Evolutionary conservation across 306 rosid genomes (phyloP), one percentile per base, ranked within the genome.

Genomic region (Boehmeria nivea): DNA sequence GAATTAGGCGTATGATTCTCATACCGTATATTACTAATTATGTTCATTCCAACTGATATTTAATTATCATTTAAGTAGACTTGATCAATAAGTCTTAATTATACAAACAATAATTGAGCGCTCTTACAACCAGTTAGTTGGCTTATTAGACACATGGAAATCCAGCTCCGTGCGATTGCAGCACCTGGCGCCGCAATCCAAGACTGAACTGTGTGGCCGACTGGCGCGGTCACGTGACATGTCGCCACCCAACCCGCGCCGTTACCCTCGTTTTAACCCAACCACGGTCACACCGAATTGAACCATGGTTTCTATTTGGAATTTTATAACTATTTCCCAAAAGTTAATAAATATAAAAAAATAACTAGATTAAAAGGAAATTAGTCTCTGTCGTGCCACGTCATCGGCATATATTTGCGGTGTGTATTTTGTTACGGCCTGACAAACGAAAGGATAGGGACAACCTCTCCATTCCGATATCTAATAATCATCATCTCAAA

Each of bases 171-270:
- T 31, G 2, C 1, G 36, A 31, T 37, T 14, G 44, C 72, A 79
- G 38, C 26, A 9, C 34, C 58, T 49, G 68, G 81, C 88, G 94
- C 88, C 88, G 83, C 88, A 78, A 78, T 81, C 60, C 26, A 62
- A 64, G 83, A 31, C 36, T 31, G 36, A 4, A 31, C 8, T 31
- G 36, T 10, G 36, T 31, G 36, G 36, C 70, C 37, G 43, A 58
- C 37, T 18, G 61, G 43, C 59, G 39, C 28, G 61, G 15, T 17
- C 78, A 73, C 78, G 72, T 78, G 83, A 39, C 59, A 45, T 43
- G 65, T 51, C 26, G 53, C 65, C 46, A 54, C 39, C 16, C 40
- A n/a, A 31, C 52, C 34, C 12, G 63, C 74, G 76, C 76, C 81
- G 77, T 57, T 23, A 53, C 34, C 52, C 15, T 36, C 61, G 71